Evolutionary conservation across 1,139 yeast genomes (phyloP), one percentile per base, ranked within the genome.

Genomic region (Candida pseudoviswanathii): DNA sequence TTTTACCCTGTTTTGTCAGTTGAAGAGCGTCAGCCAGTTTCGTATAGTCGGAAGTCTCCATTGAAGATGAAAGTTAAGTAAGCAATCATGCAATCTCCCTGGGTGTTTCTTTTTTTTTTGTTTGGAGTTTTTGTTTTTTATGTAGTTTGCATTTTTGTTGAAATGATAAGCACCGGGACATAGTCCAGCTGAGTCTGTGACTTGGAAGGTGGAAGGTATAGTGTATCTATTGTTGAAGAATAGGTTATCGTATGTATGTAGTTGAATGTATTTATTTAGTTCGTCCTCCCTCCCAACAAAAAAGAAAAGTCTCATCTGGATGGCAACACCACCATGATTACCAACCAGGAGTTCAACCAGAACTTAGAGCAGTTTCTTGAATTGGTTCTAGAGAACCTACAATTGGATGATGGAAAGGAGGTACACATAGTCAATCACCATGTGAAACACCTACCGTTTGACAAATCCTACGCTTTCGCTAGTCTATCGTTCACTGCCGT

Each of bases 291-390:
- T 10, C 11, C 3, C n/a, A 11, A n/a, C 21, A 11, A 7, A 16
- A 33, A 36, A n/a, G 6, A 34, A 21, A 36, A 36, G 11, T 34
- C 21, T 36, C 27, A 36, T 4, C 16, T 9, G 29, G 27, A 34
- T 26, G 32, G 10, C 25, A 33, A 22, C 10, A 16, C 24, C 31
- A 11, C 32, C 9, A 32, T 48, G 38, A 45, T 43, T 33, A 58
- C 59, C 16, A 54, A 53, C 34, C 53, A 49, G 7, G 53, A 53
- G 21, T 65, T 65, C 47, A 57, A 63, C 46, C 44, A 41, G 2
- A 9, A 45, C 36, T 48, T 62, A 9, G 58, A 51, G 4, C 48
- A 39, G 2, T 61, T 63, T 52, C 52, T 54, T 44, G 49, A 41
- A 7, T 40, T 54, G 22, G n/a, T 54, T 8, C 22, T 52, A 11